A percentile compares a stretch with the other conserved stretches of the same genome.
phyloP scores from a whole-genome alignment of 805 yeast species.

The Teunomyces gatunensis region DNA sequence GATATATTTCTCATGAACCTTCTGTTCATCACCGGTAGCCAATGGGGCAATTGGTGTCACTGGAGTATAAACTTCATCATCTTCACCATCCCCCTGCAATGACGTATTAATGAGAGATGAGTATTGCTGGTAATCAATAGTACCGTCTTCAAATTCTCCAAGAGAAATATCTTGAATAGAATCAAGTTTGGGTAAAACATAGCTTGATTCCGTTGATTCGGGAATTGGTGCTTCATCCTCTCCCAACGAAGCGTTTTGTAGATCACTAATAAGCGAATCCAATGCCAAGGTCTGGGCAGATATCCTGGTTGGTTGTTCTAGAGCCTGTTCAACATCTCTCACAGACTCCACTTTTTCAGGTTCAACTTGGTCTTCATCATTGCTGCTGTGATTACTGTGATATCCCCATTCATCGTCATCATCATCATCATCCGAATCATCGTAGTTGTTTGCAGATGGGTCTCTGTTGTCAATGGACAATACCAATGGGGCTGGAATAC shows the following conservation, averaged over 20 bases:
- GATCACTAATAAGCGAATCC: conserved; percentile 38
- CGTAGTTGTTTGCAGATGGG: conserved; percentile 7
- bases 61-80: conserved; percentile 6
- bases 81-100: conserved; percentile 20
- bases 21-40: conserved; percentile 17
- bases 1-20: conserved; percentile 23
- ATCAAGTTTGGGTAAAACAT: conserved; percentile 20
- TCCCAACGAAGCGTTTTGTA: conserved; percentile 19
- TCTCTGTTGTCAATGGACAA: conserved; percentile 22
- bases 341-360: neutral
- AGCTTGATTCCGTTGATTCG: neutral
- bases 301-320: conserved; percentile 1
- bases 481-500: conserved; percentile 18
- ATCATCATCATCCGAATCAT: conserved; percentile 12
- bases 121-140: neutral
- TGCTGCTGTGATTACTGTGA: conserved; percentile 18
- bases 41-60: conserved; percentile 27
- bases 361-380: neutral
- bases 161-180: conserved; percentile 11
- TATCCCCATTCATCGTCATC: conserved; percentile 27
- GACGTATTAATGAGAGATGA: conserved; percentile 14
- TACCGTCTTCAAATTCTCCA: neutral
- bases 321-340: too few species aligned
- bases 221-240: neutral
- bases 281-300: conserved; percentile 26